Evolutionary conservation across 257 asterid species (phyloP).

Genomic region (Cinchona pubescens): DNA sequence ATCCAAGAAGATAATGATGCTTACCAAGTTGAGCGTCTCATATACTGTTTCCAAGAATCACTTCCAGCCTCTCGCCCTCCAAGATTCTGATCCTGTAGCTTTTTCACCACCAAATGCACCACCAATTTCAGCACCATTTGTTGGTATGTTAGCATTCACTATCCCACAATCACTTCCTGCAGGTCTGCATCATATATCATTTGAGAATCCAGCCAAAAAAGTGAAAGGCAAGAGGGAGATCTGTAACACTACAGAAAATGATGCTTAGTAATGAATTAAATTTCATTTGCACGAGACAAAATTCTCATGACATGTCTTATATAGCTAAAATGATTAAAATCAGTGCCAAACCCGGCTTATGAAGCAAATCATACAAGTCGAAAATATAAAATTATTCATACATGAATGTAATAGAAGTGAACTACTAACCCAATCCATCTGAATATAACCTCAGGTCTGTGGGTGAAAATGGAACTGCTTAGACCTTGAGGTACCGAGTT

Average conservation of each 20-base stretch:
- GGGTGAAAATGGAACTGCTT: slow-evolving; percentile 96
- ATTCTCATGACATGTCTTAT: neutral
- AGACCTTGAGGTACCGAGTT: slow-evolving; percentile 99
- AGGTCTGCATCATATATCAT: slow-evolving; percentile 47
- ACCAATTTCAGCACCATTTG: slow-evolving; percentile 98
- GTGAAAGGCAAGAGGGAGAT: neutral
- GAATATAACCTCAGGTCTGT: slow-evolving; percentile 72
- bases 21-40: slow-evolving; percentile 99
- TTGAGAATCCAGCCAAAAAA: slow-evolving; percentile 8
- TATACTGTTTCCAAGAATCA: slow-evolving; percentile 98
- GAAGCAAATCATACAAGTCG: neutral
- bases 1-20: neutral
- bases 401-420: neutral
- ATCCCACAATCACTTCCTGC: slow-evolving; percentile 98
- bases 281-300: neutral
- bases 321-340: neutral
- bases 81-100: slow-evolving; percentile 92
- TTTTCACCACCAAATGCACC: slow-evolving; percentile 99
- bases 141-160: slow-evolving; percentile 92
- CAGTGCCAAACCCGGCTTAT: neutral
- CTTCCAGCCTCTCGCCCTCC: slow-evolving; percentile 99
- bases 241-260: neutral
- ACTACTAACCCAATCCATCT: slow-evolving; percentile 91
- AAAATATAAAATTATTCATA: neutral
- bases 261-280: neutral